Evolutionary conservation across 2,329 filamentous ascomycete species (phyloP).

Genomic region (Ascochyta fabae): DNA sequence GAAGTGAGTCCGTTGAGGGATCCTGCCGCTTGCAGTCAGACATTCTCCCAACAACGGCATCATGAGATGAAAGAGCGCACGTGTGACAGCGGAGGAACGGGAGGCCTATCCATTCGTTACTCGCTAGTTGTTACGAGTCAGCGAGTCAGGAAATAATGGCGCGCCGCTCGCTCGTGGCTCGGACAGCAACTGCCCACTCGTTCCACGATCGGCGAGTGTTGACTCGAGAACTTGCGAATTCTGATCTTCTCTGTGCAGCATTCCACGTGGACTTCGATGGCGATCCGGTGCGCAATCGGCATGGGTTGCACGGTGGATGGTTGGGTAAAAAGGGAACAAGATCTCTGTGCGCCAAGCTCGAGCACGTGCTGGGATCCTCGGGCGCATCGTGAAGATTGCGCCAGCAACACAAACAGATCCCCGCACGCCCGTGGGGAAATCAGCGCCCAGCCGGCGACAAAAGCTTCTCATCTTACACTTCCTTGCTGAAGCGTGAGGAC

Average conservation of each 20-base stretch:
- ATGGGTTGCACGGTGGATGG: background rate
- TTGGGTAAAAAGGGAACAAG: background rate
- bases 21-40: background rate
- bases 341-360: background rate
- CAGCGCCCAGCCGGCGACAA: background rate
- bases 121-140: slow-evolving; percentile 7
- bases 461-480: background rate
- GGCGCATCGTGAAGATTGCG: background rate
- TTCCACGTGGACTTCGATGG: slow-evolving; percentile 5
- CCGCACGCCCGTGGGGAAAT: slow-evolving; percentile 5
- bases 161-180: background rate
- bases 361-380: background rate
- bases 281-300: slow-evolving; percentile 3
- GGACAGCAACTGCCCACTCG: background rate
- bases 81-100: slow-evolving; percentile 9
- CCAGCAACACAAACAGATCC: slow-evolving; percentile 3
- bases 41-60: slow-evolving; percentile 3
- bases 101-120: background rate
- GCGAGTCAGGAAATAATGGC: background rate
- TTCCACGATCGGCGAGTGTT: slow-evolving; percentile 6
- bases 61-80: background rate
- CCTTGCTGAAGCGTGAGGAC: background rate
- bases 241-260: background rate
- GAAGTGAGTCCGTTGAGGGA: background rate
- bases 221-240: background rate